Base-by-base conservation (phyloP, 1,139 yeast genomes). In the Sugiyamaella neomexicana region DNA sequence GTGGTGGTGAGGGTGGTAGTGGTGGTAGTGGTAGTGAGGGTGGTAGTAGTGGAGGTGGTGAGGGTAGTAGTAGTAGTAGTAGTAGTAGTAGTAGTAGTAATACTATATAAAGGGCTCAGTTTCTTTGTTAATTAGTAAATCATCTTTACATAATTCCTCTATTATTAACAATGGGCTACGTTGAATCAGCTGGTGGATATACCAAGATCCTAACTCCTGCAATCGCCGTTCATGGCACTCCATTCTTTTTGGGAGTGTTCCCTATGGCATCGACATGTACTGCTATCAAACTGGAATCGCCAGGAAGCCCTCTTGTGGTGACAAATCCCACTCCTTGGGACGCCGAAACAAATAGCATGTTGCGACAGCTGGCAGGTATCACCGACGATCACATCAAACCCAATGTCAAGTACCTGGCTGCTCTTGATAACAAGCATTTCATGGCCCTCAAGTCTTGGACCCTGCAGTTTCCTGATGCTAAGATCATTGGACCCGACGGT, bases 311-410 rank as follows among this genome's bases (percentile, higher is more conserved):
- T 2, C 31, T 82, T 20, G 68, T 81, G 8, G 79, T 85, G 7
- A 81, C 83, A 79, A 78, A 84, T 2, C 83, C 89, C 0, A 75
- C 84, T 47, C 89, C 89, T 1, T 80, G 76, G 62, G 80, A 82
- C 0, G 58, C 59, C 1, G 75, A 72, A 50, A 58, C 72, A 10
- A 72, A 75, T 5, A 74, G 69, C 37, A 78, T 79, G 4, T 66
- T 75, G 32, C 70, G 72, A 31, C 72, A 75, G 1, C 64, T 81
- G 38, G 65, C 74, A 29, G 51, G 32, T 2, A 23, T 32, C 43
- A 63, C 72, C 25, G 68, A 75, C 43, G 66, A 17, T 16, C 37
- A 73, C 0, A 76, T 73, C 1, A 67, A 71, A 13, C 54, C 60
- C 34, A 64, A 64, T 43, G 70, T 70, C 54, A 61, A 57, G 53